These are phyloP conservation scores for Malassezia pachydermatis DNA, from an alignment of 1,284 basidiomycete genomes.

Conservation along the genomic window DNA sequence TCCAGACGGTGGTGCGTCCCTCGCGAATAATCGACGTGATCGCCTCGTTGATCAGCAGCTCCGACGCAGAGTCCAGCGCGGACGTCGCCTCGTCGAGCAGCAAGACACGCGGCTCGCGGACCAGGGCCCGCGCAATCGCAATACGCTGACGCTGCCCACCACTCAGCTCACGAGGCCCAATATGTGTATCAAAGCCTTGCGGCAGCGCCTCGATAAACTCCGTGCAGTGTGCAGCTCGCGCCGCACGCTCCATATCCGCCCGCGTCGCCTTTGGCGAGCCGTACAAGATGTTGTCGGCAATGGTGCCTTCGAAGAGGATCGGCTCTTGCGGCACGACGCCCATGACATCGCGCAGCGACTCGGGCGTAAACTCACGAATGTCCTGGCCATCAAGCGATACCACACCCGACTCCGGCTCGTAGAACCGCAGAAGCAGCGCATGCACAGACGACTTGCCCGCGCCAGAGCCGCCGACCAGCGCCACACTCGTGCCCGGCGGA, in stretches of 20 bases:
- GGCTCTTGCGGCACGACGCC: constrained; percentile 47
- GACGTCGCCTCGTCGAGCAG: constrained; percentile 47
- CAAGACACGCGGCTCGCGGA: constrained; percentile 51
- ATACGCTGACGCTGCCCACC: constrained; percentile 53
- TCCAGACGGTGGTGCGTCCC: constrained; percentile 52
- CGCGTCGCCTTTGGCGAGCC: constrained; percentile 62
- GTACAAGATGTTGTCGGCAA: constrained; percentile 86
- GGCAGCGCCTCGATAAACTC: constrained; percentile 90
- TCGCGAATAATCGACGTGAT: constrained; percentile 50
- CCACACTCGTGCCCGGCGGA: constrained; percentile 41
- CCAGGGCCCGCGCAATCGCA: constrained; percentile 52
- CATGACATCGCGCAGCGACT: constrained; percentile 31
- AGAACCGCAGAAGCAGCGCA: constrained; percentile 76
- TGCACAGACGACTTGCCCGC: constrained; percentile 73
- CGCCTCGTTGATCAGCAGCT: constrained; percentile 50
- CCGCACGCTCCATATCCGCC: constrained; percentile 75
- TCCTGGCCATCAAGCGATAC: constrained; percentile 78
- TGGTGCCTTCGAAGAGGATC: constrained; percentile 60
- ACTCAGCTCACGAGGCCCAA: constrained; percentile 44
- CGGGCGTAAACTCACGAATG: constrained; percentile 70
- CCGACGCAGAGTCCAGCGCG: constrained; percentile 50
- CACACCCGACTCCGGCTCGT: constrained; percentile 73
- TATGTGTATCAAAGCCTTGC: constrained; percentile 65
- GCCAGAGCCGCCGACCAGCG: constrained; percentile 48
- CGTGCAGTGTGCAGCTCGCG: constrained; percentile 73